Evolutionary conservation across 306 rosid genomes (phyloP), one percentile per base, ranked within the genome.

Genomic region (Bauhinia variegata): DNA sequence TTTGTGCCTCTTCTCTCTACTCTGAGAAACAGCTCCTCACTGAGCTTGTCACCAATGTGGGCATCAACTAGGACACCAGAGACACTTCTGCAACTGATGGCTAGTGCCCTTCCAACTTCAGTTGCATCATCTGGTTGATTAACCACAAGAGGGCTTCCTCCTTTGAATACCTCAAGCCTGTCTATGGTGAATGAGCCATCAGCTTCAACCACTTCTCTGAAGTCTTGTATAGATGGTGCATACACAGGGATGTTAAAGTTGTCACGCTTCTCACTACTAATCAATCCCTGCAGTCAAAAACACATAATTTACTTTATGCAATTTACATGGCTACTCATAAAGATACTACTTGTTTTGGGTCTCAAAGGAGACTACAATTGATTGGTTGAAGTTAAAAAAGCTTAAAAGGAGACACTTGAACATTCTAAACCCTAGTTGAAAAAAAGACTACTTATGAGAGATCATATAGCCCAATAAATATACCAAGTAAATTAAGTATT

Each of bases 101-200:
- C 96, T 2, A 95, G 63, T 23, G 91, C 97, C 70, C 78, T 76
- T 0, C 99, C 99, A 0, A 95, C 87, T 64, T 95, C 92, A 0
- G 82, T 78, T 0, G 71, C 84, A 16, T 90, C 85, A 55, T 90
- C 90, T 0, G 95, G 97, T 15, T 74, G 78, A 73, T 52, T 82
- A 72, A 93, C 97, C 11, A 95, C 90, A 5, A 93, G 88, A 1
- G 97, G 99, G 39, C 99, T 93, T n/a, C 99, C 99, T 68, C 95
- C 99, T 78, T 93, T 93, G 76, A 93, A 86, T 5, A 93, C 80
- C 71, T 88, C 96, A 16, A 93, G 99, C 76, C 86, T 90, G 84
- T 90, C 81, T 4, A 90, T 85, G 75, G 68, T n/a, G 43, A 93
- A 93, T n/a, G 95, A 88, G 1, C 96, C 96, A 43, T 84, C 74